These are phyloP conservation scores for Penicillium vulpinum DNA, from an alignment of 2,329 filamentous ascomycete genomes.

Conservation along the genomic window DNA sequence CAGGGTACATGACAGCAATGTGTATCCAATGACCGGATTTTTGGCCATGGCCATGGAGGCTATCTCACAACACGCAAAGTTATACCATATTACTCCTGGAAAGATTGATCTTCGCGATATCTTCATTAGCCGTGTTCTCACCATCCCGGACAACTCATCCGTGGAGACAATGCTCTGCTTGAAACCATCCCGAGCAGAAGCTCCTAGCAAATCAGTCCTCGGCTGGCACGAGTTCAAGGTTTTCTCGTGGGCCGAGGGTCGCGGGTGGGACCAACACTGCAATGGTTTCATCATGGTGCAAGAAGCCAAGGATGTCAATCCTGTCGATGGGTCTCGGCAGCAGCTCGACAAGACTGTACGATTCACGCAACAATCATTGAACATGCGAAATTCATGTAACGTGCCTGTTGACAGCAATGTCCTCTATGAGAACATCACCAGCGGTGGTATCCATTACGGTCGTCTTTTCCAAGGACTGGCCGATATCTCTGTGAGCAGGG, in stretches of 20 bases:
- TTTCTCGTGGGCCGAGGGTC: constrained; percentile 24
- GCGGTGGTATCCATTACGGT: constrained; percentile 19
- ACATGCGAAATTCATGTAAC: constrained; percentile 11
- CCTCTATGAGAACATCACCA: constrained; percentile 19
- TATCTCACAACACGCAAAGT: constrained; percentile 22
- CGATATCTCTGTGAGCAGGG: constrained; percentile 7
- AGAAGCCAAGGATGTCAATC: constrained; percentile 20
- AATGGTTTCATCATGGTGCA: constrained; percentile 23
- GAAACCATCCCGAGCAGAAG: constrained; percentile 13
- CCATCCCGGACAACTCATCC: constrained; percentile 17
- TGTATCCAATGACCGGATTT: constrained; percentile 28
- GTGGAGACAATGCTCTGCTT: constrained; percentile 25
- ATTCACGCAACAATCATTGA: background rate
- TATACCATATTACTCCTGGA: constrained; percentile 20
- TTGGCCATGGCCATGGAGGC: constrained; percentile 27
- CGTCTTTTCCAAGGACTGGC: constrained; percentile 17
- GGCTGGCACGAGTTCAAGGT: constrained; percentile 29
- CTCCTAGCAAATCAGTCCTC: constrained; percentile 19
- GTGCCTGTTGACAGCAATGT: constrained; percentile 6
- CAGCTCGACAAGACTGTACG: background rate
- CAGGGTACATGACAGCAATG: constrained; percentile 20
- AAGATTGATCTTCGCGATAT: constrained; percentile 24
- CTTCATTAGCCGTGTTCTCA: constrained; percentile 22
- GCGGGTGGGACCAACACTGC: constrained; percentile 27
- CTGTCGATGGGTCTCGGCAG: constrained; percentile 16